Percentiles rank a stretch among this genome's conserved stretches.
Conservation (phyloP, 1,284 basidiomycete genomes). For the Ceratobasidium theobromae region DNA sequence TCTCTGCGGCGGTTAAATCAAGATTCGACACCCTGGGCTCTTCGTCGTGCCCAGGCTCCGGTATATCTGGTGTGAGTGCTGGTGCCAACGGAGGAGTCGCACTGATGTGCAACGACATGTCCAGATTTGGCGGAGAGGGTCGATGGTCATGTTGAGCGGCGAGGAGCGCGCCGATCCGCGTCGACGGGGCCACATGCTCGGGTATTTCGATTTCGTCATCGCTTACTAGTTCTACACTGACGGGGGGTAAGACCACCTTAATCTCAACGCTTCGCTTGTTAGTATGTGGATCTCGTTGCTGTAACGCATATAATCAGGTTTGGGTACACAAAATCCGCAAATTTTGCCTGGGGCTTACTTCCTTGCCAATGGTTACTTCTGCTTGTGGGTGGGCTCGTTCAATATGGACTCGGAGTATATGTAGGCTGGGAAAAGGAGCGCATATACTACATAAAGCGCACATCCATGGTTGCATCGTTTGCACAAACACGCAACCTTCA, state of each 20-base stretch:
- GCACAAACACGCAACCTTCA: neutral
- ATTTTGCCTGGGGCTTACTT: neutral
- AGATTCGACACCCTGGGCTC: neutral
- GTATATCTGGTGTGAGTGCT: no score
- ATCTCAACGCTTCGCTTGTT: neutral
- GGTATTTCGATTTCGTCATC: constrained; percentile 4
- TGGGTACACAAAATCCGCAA: neutral
- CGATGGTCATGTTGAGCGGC: neutral
- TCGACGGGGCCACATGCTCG: neutral
- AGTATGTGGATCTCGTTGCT: neutral
- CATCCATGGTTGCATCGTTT: neutral
- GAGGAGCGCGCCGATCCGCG: constrained; percentile 18
- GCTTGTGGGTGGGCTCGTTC: constrained; percentile 10
- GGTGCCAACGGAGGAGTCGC: neutral
- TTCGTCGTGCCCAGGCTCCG: neutral
- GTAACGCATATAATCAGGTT: neutral
- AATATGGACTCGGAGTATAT: constrained; percentile 9
- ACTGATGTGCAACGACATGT: neutral
- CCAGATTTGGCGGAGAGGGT: neutral
- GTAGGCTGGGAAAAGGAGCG: constrained; percentile 19
- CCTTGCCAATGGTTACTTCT: neutral
- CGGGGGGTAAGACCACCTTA: constrained; percentile 18
- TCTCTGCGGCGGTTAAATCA: neutral
- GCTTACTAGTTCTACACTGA: constrained; percentile 1
- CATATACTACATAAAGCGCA: constrained; percentile 27